Evolutionary conservation across 768 basidiomycete genomes (phyloP), one percentile per base, ranked within the genome.

Genomic region (Thelephora ganbajun): DNA sequence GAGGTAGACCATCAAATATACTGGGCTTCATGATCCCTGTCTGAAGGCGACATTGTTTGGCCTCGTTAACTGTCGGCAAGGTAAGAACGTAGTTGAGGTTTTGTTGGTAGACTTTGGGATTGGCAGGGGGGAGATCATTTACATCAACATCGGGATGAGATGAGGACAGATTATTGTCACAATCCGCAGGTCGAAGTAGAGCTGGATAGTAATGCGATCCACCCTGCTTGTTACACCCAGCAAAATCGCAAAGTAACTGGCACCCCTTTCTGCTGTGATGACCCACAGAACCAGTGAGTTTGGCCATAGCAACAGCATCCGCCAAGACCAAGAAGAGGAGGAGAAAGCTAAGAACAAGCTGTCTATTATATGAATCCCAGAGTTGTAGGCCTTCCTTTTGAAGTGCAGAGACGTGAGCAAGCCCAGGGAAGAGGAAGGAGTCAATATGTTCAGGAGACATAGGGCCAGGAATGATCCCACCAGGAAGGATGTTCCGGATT

Each of bases 1-100:
- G 20, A 0, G 45, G 52, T 1, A 69, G 48, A 0, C 64, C 66
- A 11, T 48, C 43, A 42, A 70, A 60, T 2, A 71, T 54, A 18
- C 56, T 65, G 0, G 64, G 63, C 43, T 65, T 66, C n/a, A 50
- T 50, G 26, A 73, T 59, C 0, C 69, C 66, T 1, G 63, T 64
- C 14, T 45, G 33, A 2, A 56, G 54, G 0, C 66, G 61, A 4
- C 42, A 34, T 1, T 49, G 33, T n/a, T 59, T 47, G 46, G 60
- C 70, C 22, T 65, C 47, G 0, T 52, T 50, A 4, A 55, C 35
- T 14, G 53, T 62, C 0, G 16, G 23, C 1, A 64, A 58, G 1
- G n/a, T 5, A 1, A 51, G 6, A 7, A 65, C 48, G n/a, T 35
- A 13, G 1, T 12, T 6, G 1, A 66, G 50, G 34, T 59, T 57